These are phyloP conservation scores for Microthyrium microscopicum DNA, from an alignment of 2,329 filamentous ascomycete species.

Conservation along the genomic window DNA sequence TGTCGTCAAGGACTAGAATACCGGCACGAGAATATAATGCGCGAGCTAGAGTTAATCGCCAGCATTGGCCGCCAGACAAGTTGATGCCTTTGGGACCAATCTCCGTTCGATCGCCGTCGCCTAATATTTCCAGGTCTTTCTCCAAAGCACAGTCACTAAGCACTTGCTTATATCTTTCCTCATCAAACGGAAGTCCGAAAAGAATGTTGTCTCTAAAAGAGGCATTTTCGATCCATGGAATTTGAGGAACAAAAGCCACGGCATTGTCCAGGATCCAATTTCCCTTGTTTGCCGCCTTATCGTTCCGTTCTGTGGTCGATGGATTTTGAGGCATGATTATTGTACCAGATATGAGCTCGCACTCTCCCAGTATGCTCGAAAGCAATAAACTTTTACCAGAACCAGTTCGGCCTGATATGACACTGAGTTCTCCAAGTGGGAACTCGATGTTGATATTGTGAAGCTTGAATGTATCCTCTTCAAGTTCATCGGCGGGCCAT, in stretches of 20 bases:
- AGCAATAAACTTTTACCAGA: slow-evolving; percentile 63
- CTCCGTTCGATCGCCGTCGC: slow-evolving; percentile 63
- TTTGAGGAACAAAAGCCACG: slow-evolving; percentile 10
- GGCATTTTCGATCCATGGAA: slow-evolving; percentile 62
- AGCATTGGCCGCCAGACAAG: slow-evolving; percentile 56
- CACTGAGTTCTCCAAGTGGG: slow-evolving; percentile 50
- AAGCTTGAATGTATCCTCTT: slow-evolving; percentile 46
- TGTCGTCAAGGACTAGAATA: slow-evolving; percentile 9
- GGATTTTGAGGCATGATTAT: slow-evolving; percentile 36
- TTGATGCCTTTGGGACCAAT: slow-evolving; percentile 78
- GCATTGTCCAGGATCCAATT: slow-evolving; percentile 8
- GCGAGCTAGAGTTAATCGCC: slow-evolving; percentile 11
- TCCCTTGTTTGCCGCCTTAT: slow-evolving; percentile 37
- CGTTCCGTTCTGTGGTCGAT: slow-evolving; percentile 37
- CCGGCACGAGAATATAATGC: slow-evolving; percentile 10
- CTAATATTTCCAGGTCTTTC: slow-evolving; percentile 60
- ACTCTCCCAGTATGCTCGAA: slow-evolving; percentile 58
- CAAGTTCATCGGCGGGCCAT: slow-evolving; percentile 52
- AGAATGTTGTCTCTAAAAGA: slow-evolving; percentile 64
- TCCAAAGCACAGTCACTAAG: slow-evolving; percentile 55
- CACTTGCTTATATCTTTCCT: slow-evolving; percentile 53
- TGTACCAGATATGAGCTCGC: slow-evolving; percentile 47
- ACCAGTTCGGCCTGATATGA: slow-evolving; percentile 63
- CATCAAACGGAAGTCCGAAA: slow-evolving; percentile 55
- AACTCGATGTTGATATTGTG: slow-evolving; percentile 49